Conservation (phyloP, 169 alveolate species). For the Theileria annulata region DNA sequence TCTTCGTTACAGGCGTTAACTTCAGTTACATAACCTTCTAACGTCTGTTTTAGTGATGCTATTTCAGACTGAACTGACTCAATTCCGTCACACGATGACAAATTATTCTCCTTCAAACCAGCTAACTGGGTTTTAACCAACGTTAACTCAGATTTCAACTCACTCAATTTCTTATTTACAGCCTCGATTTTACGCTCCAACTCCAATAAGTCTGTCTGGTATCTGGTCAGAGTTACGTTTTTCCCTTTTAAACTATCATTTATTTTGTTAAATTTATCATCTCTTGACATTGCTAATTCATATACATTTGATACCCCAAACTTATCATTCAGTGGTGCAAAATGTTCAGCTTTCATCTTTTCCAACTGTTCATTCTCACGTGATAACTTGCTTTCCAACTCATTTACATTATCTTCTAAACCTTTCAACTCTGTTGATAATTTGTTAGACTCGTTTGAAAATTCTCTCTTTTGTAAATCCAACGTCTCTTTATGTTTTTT, state of each 20-base stretch:
- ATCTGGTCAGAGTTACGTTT: slow-evolving; percentile 22
- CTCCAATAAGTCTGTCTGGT: slow-evolving; percentile 38
- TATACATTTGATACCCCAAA: slow-evolving; percentile 50
- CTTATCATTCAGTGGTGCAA: slow-evolving; percentile 27
- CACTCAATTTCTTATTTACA: background rate
- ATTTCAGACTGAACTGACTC: slow-evolving; percentile 24
- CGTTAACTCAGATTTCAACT: slow-evolving; percentile 5
- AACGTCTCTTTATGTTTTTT: slow-evolving; percentile 33
- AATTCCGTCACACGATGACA: slow-evolving; percentile 19
- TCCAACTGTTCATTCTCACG: slow-evolving; percentile 18
- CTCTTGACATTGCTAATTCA: background rate
- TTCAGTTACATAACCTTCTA: slow-evolving; percentile 3
- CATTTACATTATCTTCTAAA: slow-evolving; percentile 7
- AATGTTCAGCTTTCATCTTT: slow-evolving; percentile 21
- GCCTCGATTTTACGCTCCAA: slow-evolving; percentile 22
- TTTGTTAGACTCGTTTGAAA: slow-evolving; percentile 13
- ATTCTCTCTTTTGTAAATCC: slow-evolving; percentile 12
- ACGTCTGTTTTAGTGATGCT: background rate
- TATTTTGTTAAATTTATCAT: slow-evolving; percentile 19
- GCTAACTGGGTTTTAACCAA: slow-evolving; percentile 12
- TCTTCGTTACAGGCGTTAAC: slow-evolving; percentile 43
- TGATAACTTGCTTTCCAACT: background rate
- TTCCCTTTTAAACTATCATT: slow-evolving; percentile 18
- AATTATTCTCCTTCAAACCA: slow-evolving; percentile 10
- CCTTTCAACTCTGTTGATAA: background rate